Evolutionary conservation across 192 early-diverging fungal genomes (phyloP), one percentile per base, ranked within the genome.

Genomic region (Podila epicladia): DNA sequence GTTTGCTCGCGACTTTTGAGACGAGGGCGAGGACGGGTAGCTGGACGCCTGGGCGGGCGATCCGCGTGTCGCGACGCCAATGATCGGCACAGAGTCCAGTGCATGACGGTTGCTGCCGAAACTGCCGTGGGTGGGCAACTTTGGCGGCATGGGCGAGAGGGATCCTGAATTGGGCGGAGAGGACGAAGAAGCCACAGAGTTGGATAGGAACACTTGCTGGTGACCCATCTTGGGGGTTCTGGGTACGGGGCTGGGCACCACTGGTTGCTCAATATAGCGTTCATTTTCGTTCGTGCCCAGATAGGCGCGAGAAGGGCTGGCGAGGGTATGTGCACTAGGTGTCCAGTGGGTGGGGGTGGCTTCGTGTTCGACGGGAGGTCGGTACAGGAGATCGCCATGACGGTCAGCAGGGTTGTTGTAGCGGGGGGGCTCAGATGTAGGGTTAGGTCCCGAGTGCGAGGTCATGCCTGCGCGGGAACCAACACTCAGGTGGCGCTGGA

Each of bases 101-200:
- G 32, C 22, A 5, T 62, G 38, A 49, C 33, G 62, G n/a, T 22
- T 60, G 59, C 5, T 38, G 22, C 20, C 28, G n/a, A 22, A 37
- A 20, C 19, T 49, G 41, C 24, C 12, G 31, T 63, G 41, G 22
- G 64, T 71, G 8, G 65, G 74, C 11, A 58, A 66, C 15, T 58
- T 26, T 22, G 72, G 58, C 3, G 72, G 72, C 72, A 73, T 73
- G 11, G 72, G 72, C 12, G 72, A 66, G 13, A 73, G 64, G 9
- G 72, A 73, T 17, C 64, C 58, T 3, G 69, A 35, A 19, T 49
- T 58, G 4, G 75, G 69, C 8, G 71, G 57, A 4, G 20, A 45
- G 0, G 67, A 33, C 9, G 58, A 28, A 37, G 62, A 41, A n/a
- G 35, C 51, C 22, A 29, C 28, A 38, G 55, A 55, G 41, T 38